These are phyloP conservation scores for Aspergillus affinis DNA, from an alignment of 495 filamentous ascomycete species.

Conservation along the genomic window DNA sequence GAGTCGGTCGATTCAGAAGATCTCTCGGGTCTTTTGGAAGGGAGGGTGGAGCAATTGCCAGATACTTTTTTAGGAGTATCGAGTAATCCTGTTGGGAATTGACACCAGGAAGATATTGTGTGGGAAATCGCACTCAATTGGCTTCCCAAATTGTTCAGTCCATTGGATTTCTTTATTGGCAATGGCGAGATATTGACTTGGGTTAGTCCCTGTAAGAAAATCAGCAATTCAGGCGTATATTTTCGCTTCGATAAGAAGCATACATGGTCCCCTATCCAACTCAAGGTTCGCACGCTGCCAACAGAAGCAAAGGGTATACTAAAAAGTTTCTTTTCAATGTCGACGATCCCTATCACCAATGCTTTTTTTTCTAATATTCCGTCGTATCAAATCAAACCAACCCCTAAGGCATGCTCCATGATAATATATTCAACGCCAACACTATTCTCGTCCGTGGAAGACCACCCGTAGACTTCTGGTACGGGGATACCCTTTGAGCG, in stretches of 20 bases:
- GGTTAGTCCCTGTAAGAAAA: slow-evolving; percentile 5
- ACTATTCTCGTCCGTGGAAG: slow-evolving; percentile 12
- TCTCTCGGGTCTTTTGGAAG: slow-evolving; percentile 15
- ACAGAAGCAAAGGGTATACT: no score
- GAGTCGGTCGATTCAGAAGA: slow-evolving; percentile 18
- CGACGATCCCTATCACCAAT: slow-evolving; percentile 24
- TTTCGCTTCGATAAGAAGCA: no score
- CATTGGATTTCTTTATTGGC: slow-evolving; percentile 19
- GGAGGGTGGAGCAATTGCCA: slow-evolving; percentile 22
- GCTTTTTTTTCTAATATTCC: slow-evolving; percentile 19
- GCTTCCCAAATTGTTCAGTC: slow-evolving; percentile 19
- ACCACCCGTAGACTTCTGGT: slow-evolving; percentile 20
- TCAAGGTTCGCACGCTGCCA: no score
- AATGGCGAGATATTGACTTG: slow-evolving; percentile 10
- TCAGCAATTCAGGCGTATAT: no score
- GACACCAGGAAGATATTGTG: slow-evolving; percentile 23
- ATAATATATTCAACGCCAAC: slow-evolving; percentile 24
- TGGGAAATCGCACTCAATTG: slow-evolving; percentile 20
- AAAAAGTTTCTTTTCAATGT: slow-evolving; percentile 29
- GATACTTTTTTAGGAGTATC: slow-evolving; percentile 22
- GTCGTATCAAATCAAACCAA: slow-evolving; percentile 15
- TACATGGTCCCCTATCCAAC: slow-evolving; percentile 31
- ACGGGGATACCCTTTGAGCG: slow-evolving; percentile 25
- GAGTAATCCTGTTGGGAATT: slow-evolving; percentile 17
- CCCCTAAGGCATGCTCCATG: slow-evolving; percentile 19